Evolutionary conservation across 306 rosid genomes (phyloP), one percentile per base, ranked within the genome.

Genomic region (Lathyrus tuberosus): DNA sequence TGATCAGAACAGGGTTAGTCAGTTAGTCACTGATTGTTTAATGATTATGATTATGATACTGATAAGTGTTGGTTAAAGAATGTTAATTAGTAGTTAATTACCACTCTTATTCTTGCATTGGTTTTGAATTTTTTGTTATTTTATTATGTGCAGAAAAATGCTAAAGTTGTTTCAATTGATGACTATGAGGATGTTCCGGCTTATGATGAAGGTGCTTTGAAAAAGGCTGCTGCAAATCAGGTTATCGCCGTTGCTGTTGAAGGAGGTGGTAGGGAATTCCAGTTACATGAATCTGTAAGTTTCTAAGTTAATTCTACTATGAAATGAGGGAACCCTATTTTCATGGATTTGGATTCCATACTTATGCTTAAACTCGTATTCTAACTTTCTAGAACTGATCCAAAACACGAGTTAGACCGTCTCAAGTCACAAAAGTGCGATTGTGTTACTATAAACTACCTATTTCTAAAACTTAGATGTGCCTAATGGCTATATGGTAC

Each of bases 231-330:
- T 51, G 84, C 97, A 10, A 80, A 77, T 67, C 99, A 95, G 78
- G 95, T 94, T 0, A 68, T 95, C 4, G 78, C 85, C 1, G 82
- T 95, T 31, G 96, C 99, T 59, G 74, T 95, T 73, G 99, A 95
- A 89, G 99, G 84, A 63, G 97, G 95, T 3, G 99, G 99, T 80
- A 82, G 92, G 89, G 90, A 59, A 59, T 95, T 91, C 81, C 99
- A 95, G 83, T 78, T 95, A 13, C 91, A 95, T 75, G 16, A 7
- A 1, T 86, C 86, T 15, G 99, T 89, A 88, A 77, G 86, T 78
- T 62, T 56, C 54, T 59, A 3, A 11, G 2, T 59, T 17, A 8
- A n/a, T 5, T 75, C 30, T 15, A 18, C 16, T 14, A 5, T 7
- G 10, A 15, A 16, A 2, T 15, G 2, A 5, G 12, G 16, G 8